Percentiles rank a stretch among this genome's conserved stretches.
Conservation (phyloP, 2,329 filamentous ascomycete genomes). For the Chaetomiaceae sp. region DNA sequence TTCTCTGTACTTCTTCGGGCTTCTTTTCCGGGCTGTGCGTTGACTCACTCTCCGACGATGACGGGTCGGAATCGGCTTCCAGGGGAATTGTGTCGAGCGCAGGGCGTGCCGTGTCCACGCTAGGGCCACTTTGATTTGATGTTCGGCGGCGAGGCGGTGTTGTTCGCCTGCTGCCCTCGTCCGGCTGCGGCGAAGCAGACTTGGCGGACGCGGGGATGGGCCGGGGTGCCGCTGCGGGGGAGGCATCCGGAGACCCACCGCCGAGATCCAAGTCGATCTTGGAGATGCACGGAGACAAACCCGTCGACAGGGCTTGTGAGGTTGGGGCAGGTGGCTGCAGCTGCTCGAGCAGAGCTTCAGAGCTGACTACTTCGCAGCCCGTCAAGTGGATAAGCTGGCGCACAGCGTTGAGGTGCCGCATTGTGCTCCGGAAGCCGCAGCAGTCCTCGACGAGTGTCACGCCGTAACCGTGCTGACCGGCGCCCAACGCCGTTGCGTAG, state of each 20-base stretch:
- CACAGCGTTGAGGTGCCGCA: slow-evolving; percentile 67
- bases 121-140: background rate
- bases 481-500: slow-evolving; percentile 87
- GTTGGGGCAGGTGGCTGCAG: slow-evolving; percentile 22
- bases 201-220: slow-evolving; percentile 17
- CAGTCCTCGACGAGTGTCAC: slow-evolving; percentile 87
- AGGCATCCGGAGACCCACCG: slow-evolving; percentile 26
- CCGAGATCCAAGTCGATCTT: slow-evolving; percentile 32
- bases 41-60: slow-evolving; percentile 18
- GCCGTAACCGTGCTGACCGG: slow-evolving; percentile 79
- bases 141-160: background rate
- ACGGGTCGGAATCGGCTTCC: slow-evolving; percentile 18
- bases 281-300: slow-evolving; percentile 33
- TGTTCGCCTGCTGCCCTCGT: slow-evolving; percentile 9
- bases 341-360: slow-evolving; percentile 51
- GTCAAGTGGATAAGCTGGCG: slow-evolving; percentile 68
- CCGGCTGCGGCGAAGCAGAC: slow-evolving; percentile 10
- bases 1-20: slow-evolving; percentile 13
- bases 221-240: slow-evolving; percentile 26
- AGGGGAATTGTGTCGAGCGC: slow-evolving; percentile 6
- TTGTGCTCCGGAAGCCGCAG: slow-evolving; percentile 69
- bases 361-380: slow-evolving; percentile 62
- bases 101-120: slow-evolving; percentile 9
- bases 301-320: slow-evolving; percentile 16
- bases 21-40: slow-evolving; percentile 9